Evolutionary conservation across 768 basidiomycete genomes (phyloP).

Genomic region (Tulasnella sp.): DNA sequence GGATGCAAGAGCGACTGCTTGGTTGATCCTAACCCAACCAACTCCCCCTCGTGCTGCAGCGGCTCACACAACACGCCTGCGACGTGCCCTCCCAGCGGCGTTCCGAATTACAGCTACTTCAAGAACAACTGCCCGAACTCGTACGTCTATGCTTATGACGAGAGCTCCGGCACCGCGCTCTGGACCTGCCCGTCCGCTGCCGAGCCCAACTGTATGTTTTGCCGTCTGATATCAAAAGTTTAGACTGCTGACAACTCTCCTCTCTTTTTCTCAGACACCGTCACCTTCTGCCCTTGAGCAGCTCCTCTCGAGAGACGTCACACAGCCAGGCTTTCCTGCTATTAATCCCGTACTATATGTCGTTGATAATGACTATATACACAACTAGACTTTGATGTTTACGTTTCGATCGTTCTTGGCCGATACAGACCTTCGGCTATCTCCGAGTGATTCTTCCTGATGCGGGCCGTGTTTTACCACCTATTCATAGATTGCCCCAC

Average conservation of each 20-base stretch:
- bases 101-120: conserved; percentile 19
- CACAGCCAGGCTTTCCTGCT: too few species aligned
- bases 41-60: conserved; percentile 22
- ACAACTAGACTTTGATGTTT: too few species aligned
- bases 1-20: conserved; percentile 23
- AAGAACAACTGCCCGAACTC: conserved; percentile 17
- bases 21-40: conserved; percentile 19
- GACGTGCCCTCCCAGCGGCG: conserved; percentile 20
- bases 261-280: conserved; percentile 4
- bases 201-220: conserved; percentile 16
- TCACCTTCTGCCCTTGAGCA: conserved; percentile 16
- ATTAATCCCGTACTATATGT: too few species aligned
- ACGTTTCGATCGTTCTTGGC: too few species aligned
- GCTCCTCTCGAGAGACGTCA: too few species aligned
- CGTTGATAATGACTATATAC: too few species aligned
- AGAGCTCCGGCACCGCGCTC: conserved; percentile 19
- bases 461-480: too few species aligned
- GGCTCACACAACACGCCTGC: conserved; percentile 19
- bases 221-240: background rate
- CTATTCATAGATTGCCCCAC: too few species aligned
- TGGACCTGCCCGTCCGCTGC: conserved; percentile 5
- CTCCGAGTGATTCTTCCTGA: too few species aligned
- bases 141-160: conserved; percentile 19
- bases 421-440: too few species aligned
- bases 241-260: background rate